Evolutionary conservation across 441 rosid species (phyloP), one percentile per base, ranked within the genome.

Genomic region (Theobroma grandiflorum): DNA sequence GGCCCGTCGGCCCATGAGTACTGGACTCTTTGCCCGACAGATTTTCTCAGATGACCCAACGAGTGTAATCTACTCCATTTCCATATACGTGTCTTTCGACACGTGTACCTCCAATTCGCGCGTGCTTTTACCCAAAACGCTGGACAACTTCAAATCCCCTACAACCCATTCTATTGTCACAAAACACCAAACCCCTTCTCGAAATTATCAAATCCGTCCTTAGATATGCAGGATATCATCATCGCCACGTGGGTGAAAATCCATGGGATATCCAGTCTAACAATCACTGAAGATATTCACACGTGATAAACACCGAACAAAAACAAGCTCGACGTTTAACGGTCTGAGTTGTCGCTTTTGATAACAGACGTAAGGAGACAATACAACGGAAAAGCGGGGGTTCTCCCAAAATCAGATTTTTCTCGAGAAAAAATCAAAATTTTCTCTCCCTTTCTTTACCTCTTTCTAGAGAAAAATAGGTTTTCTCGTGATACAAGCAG

Each of bases 401-500:
- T 68, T 22, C n/a, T 12, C n/a, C 49, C 0, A 5, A 20, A 43
- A 42, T 20, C 3, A 43, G 55, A 45, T 22, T 43, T 43, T 68
- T 68, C 38, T 45, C 10, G 31, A 66, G 49, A 65, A 65, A 65
- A 15, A 14, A 15, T 15, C 11, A 1, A 18, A 65, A 16, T 5
- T 16, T 40, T 4, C 2, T 8, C 7, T 63, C 6, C 15, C 0
- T 61, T 31, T 22, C 18, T 11, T 31, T 1, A 12, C 14, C 18
- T 5, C 12, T 59, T 63, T 16, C 52, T 67, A 10, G 70, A 42
- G 31, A 67, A 63, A 50, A 35, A 63, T 35, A 42, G 72, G 15
- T 67, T 42, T 67, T 20, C 43, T 67, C 18, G 52, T 42, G 72
- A 67, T 67, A 35, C 72, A 68, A 68, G 37, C 37, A 15, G 73